Evolutionary conservation across 1,139 yeast genomes (phyloP).

Genomic region (Saccharomyces pastorianus): DNA sequence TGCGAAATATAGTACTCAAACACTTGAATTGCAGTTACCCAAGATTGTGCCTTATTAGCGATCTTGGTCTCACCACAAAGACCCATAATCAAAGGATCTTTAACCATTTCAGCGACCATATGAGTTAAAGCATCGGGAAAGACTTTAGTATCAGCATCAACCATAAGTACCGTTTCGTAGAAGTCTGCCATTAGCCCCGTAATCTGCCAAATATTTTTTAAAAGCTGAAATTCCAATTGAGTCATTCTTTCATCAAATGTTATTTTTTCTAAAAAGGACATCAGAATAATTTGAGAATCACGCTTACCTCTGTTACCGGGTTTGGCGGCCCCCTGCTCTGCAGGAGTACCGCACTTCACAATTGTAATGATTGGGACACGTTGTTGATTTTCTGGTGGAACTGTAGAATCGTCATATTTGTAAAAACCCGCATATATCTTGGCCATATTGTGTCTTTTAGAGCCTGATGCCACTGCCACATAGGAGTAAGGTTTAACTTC

Average conservation of each 20-base stretch:
- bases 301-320: constrained; percentile 98
- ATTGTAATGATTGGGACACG: constrained; percentile 75
- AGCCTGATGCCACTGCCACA: constrained; percentile 89
- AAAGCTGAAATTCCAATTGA: constrained; percentile 75
- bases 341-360: constrained; percentile 90
- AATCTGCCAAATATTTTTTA: constrained; percentile 71
- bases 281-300: constrained; percentile 88
- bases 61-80: constrained; percentile 96
- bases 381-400: constrained; percentile 76
- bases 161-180: constrained; percentile 85
- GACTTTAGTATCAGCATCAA: constrained; percentile 93
- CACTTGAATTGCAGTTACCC: constrained; percentile 95
- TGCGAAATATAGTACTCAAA: constrained; percentile 94
- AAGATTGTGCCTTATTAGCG: constrained; percentile 72
- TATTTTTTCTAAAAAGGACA: constrained; percentile 85
- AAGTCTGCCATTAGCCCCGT: constrained; percentile 85
- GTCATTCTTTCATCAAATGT: constrained; percentile 98
- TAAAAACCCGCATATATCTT: constrained; percentile 88
- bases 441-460: constrained; percentile 96
- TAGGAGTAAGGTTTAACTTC: constrained; percentile 75
- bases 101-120: constrained; percentile 88
- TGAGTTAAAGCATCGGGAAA: constrained; percentile 87
- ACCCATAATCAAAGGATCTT: constrained; percentile 88
- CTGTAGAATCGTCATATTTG: constrained; percentile 65
- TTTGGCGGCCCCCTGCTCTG: constrained; percentile 67